Evolutionary conservation across 2,329 filamentous ascomycete genomes (phyloP).

Genomic region (Fusarium staphyleae): DNA sequence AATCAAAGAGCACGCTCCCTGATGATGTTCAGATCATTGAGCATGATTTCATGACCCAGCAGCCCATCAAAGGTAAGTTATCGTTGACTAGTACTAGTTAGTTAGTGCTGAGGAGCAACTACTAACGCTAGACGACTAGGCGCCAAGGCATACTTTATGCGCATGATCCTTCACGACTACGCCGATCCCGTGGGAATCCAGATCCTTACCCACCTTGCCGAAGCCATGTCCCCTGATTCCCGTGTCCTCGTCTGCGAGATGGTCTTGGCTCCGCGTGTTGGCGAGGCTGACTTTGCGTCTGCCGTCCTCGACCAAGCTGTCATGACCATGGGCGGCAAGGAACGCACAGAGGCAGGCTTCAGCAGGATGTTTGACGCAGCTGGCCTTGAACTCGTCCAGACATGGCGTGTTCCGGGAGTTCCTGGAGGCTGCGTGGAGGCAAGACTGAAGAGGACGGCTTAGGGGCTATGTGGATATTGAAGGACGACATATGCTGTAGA

Average conservation of each 20-base stretch:
- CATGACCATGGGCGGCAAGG: slow-evolving; percentile 48
- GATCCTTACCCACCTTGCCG: slow-evolving; percentile 41
- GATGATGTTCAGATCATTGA: slow-evolving; percentile 29
- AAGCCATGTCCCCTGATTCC: slow-evolving; percentile 41
- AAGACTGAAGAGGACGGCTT: slow-evolving; percentile 16
- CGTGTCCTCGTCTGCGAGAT: slow-evolving; percentile 46
- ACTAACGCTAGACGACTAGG: slow-evolving; percentile 26
- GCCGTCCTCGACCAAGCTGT: slow-evolving; percentile 45
- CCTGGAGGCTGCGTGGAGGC: slow-evolving; percentile 40
- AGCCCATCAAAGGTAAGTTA: slow-evolving; percentile 42
- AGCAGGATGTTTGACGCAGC: slow-evolving; percentile 41
- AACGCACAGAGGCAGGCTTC: slow-evolving; percentile 43
- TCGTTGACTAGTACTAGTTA: rapidly evolving
- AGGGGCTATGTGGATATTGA: background rate
- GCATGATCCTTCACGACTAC: slow-evolving; percentile 47
- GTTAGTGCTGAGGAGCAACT: background rate
- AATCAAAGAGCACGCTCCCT: slow-evolving; percentile 26
- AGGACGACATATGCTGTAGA: too few relatives aligned
- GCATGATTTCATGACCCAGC: slow-evolving; percentile 44
- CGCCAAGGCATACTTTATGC: slow-evolving; percentile 48
- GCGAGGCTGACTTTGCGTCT: slow-evolving; percentile 42
- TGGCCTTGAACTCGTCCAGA: slow-evolving; percentile 42
- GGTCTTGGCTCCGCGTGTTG: slow-evolving; percentile 42
- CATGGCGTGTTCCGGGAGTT: slow-evolving; percentile 36
- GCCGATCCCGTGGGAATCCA: slow-evolving; percentile 38